phyloP scores from a whole-genome alignment of 306 rosid genomes.

The Rosa rugosa region DNA sequence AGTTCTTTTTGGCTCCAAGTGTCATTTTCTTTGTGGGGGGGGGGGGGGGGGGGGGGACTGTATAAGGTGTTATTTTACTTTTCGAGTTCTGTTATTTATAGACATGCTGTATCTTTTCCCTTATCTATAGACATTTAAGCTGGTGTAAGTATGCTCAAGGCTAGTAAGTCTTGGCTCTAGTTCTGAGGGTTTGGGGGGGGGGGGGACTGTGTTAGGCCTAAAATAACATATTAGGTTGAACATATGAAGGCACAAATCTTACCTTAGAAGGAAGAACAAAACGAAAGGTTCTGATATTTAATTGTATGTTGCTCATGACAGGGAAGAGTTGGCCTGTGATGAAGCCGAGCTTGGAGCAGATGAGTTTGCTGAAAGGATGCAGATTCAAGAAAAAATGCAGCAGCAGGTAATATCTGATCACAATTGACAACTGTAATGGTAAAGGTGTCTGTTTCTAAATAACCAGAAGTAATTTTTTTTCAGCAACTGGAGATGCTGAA shows the following conservation, averaged over 20 bases:
- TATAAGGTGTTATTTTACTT: background rate
- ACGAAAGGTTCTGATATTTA: constrained; percentile 2
- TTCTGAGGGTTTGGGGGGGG: background rate
- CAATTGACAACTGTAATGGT: constrained; percentile 2
- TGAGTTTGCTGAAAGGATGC: constrained; percentile 63
- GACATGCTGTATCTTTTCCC: background rate
- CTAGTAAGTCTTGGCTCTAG: background rate
- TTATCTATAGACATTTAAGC: background rate
- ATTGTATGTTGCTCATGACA: constrained; percentile 26
- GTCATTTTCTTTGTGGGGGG: background rate
- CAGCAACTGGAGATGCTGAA: constrained; percentile 91
- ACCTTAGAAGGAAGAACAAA: background rate
- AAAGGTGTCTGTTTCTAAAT: constrained; percentile 27
- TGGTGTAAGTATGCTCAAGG: background rate
- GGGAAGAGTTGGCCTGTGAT: constrained; percentile 91
- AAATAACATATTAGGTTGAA: background rate
- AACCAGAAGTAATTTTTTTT: constrained; percentile 2
- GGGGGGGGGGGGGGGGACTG: background rate
- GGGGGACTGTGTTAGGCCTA: background rate
- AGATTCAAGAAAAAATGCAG: constrained; percentile 46
- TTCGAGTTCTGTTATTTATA: background rate
- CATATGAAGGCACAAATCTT: background rate
- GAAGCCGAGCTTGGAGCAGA: constrained; percentile 83
- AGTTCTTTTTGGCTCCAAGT: background rate
- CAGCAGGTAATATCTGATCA: constrained; percentile 48